Percentiles rank a stretch among this genome's conserved stretches.
Conservation (phyloP, 768 basidiomycete genomes). For the Cystobasidiopsis lactophilus region DNA sequence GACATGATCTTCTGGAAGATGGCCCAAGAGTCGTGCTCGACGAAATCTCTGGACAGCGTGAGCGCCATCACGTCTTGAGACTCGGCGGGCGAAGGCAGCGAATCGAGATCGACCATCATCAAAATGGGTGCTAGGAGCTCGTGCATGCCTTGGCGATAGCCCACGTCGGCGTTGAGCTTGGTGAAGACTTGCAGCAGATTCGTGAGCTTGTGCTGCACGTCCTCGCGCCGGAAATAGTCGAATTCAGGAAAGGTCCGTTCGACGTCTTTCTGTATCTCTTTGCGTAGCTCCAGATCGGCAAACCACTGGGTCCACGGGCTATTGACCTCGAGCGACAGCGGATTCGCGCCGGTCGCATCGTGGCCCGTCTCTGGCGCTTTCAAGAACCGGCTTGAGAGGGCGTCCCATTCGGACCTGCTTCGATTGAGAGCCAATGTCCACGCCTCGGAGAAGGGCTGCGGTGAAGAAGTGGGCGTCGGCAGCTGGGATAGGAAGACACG, state of each 20-base stretch:
- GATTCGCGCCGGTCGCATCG: neutral
- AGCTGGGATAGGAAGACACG: neutral
- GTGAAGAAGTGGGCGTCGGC: neutral
- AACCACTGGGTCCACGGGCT: neutral
- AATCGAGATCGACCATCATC: slow-evolving; percentile 63
- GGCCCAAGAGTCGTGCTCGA: slow-evolving; percentile 55
- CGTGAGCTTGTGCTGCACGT: slow-evolving; percentile 56
- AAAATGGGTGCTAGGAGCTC: slow-evolving; percentile 77
- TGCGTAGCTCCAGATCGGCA: slow-evolving; percentile 41
- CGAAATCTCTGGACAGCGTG: slow-evolving; percentile 20
- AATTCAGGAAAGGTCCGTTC: slow-evolving; percentile 72
- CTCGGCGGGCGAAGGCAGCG: slow-evolving; percentile 26
- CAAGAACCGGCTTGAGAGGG: neutral
- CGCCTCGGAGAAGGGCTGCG: neutral
- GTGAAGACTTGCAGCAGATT: slow-evolving; percentile 74
- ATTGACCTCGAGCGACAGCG: neutral
- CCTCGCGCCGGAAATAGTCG: slow-evolving; percentile 54
- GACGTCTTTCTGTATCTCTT: slow-evolving; percentile 52
- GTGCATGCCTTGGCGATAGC: slow-evolving; percentile 98
- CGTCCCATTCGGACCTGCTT: neutral
- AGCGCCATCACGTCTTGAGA: slow-evolving; percentile 11
- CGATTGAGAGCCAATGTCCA: neutral
- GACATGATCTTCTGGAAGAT: slow-evolving; percentile 65
- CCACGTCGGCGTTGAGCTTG: slow-evolving; percentile 52
- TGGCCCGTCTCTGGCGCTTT: neutral